phyloP scores from a whole-genome alignment of 306 rosid genomes.

The Trifolium pratense region DNA sequence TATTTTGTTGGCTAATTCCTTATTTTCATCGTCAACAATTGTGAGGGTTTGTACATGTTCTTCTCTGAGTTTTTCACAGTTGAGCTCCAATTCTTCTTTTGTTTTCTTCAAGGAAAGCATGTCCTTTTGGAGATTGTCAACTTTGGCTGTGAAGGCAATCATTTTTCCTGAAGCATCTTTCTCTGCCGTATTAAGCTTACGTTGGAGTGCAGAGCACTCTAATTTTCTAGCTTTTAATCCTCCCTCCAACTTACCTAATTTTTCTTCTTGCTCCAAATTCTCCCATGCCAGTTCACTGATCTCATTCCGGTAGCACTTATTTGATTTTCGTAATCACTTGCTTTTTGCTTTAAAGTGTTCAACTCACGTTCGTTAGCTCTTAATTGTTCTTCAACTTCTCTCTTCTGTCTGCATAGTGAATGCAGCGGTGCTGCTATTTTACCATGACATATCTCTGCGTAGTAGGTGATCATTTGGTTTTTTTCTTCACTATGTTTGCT shows the following conservation, averaged over 20 bases:
- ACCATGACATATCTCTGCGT: no score
- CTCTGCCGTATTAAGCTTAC: slow-evolving; percentile 16
- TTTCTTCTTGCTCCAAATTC: not conserved
- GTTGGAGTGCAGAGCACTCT: slow-evolving; percentile 17
- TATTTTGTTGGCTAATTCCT: slow-evolving; percentile 52
- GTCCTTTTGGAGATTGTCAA: slow-evolving; percentile 59
- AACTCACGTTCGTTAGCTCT: not conserved
- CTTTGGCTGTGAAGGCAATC: slow-evolving; percentile 52
- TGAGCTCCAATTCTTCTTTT: slow-evolving; percentile 62
- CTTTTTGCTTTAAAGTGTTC: not conserved
- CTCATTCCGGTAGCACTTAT: slow-evolving; percentile 45
- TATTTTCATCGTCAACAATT: slow-evolving; percentile 48
- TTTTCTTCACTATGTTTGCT: no score
- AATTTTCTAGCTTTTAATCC: not conserved
- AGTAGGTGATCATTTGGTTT: no score
- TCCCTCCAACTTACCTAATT: not conserved
- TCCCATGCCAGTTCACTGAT: slow-evolving; percentile 29
- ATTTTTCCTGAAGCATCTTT: slow-evolving; percentile 57
- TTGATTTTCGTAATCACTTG: slow-evolving; percentile 39
- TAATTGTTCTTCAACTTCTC: slow-evolving; percentile 44
- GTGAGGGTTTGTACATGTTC: slow-evolving; percentile 43
- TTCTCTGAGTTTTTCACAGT: slow-evolving; percentile 51
- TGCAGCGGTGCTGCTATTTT: no score
- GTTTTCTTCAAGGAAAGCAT: slow-evolving; percentile 57
- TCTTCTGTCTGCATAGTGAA: slow-evolving; percentile 44